phyloP scores from a whole-genome alignment of 148 eudicot species.

The Rhododendron molle region DNA sequence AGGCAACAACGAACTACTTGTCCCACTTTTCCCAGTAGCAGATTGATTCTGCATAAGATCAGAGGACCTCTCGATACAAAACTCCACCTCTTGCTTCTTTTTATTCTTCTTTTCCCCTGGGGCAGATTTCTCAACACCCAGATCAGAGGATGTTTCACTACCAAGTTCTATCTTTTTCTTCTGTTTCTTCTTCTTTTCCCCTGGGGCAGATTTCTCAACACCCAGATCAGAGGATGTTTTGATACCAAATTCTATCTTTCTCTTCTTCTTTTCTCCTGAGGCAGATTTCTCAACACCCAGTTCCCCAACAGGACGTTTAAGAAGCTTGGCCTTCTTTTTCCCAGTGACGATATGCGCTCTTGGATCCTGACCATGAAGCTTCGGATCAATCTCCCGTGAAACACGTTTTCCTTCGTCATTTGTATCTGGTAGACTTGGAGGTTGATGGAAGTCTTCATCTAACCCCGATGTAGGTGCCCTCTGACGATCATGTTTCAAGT shows the following conservation, averaged over 20 bases:
- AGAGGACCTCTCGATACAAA: neutral
- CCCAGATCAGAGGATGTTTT: slow-evolving; percentile 38
- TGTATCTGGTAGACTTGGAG: neutral
- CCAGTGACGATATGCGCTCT: neutral
- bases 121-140: slow-evolving; percentile 29
- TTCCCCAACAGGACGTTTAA: slow-evolving; percentile 41
- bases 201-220: slow-evolving; percentile 28
- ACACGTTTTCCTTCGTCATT: neutral
- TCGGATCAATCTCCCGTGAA: neutral
- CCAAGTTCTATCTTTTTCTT: slow-evolving; percentile 27
- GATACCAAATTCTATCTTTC: slow-evolving; percentile 26
- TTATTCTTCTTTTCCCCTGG: slow-evolving; percentile 21
- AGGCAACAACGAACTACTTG: slow-evolving; percentile 16
- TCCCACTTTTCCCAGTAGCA: slow-evolving; percentile 18
- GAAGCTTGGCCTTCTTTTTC: slow-evolving; percentile 43
- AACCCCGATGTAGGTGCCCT: neutral
- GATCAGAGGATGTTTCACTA: slow-evolving; percentile 36
- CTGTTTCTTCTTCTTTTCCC: slow-evolving; percentile 43
- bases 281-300: slow-evolving; percentile 29
- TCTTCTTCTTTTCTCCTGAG: slow-evolving; percentile 38
- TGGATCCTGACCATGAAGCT: slow-evolving; percentile 18
- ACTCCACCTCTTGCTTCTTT: neutral
- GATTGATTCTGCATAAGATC: slow-evolving; percentile 8
- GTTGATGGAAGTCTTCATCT: neutral
- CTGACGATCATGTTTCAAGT: neutral